Conservation (phyloP, 1,284 basidiomycete species). For the Volvariella volvacea region DNA sequence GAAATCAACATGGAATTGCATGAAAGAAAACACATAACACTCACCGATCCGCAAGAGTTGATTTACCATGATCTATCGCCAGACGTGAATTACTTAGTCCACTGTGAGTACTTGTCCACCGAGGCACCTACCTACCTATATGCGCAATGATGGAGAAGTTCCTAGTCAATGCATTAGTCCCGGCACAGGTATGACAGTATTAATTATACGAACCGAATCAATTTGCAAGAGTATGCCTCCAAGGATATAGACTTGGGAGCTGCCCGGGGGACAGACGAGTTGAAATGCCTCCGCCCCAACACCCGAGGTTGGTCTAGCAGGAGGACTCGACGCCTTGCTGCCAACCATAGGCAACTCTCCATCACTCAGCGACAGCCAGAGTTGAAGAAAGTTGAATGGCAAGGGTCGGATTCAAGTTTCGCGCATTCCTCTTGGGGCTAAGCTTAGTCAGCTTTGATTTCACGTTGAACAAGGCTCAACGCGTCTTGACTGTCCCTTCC, state of each 20-base stretch:
- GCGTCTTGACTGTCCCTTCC: constrained; percentile 4
- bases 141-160: constrained; percentile 96
- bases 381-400: constrained; percentile 7
- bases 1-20: neutral
- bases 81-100: neutral
- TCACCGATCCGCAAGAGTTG: constrained; percentile 82
- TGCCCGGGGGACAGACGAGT: constrained; percentile 21
- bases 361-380: constrained; percentile 1
- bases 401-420: constrained; percentile 12
- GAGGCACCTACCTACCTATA: constrained; percentile 50
- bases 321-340: constrained; percentile 28
- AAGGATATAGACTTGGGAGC: constrained; percentile 39
- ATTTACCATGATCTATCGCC: constrained; percentile 79
- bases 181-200: constrained; percentile 1
- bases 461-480: neutral
- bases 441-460: constrained; percentile 16
- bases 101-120: neutral
- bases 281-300: constrained; percentile 19
- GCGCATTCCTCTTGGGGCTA: constrained; percentile 3
- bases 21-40: constrained; percentile 19
- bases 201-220: constrained; percentile 55
- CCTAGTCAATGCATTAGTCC: constrained; percentile 29
- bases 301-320: constrained; percentile 10
- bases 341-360: constrained; percentile 34
- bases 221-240: constrained; percentile 67